These are phyloP conservation scores for Hirschfeldia incana DNA, from an alignment of 345 rosid species.

Conservation along the genomic window DNA sequence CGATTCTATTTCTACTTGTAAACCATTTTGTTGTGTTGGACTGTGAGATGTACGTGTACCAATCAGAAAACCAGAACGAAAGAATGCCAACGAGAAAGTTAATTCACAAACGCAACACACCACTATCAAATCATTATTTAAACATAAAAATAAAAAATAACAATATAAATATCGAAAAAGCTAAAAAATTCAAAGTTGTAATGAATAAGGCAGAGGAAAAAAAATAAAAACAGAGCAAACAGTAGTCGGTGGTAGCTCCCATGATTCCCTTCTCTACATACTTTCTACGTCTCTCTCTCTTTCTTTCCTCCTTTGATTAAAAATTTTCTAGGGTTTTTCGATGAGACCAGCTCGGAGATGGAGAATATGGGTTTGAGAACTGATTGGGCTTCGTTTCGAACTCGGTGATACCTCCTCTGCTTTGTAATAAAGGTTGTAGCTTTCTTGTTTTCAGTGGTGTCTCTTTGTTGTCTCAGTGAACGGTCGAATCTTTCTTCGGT, in stretches of 20 bases:
- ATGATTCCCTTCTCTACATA: conserved; percentile 37
- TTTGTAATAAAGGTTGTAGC: conserved; percentile 24
- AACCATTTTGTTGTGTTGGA: conserved; percentile 6
- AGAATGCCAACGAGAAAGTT: conserved; percentile 43
- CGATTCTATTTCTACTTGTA: not conserved
- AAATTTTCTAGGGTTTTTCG: conserved; percentile 10
- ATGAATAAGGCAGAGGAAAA: conserved; percentile 31
- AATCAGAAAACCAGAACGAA: conserved; percentile 2
- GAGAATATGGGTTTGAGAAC: conserved; percentile 39
- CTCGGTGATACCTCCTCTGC: conserved; percentile 22
- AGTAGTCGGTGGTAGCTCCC: conserved; percentile 30
- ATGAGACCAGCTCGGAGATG: conserved; percentile 26
- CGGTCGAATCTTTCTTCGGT: conserved; percentile 53
- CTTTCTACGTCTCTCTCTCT: conserved; percentile 24
- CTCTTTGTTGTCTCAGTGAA: not conserved
- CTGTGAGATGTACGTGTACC: conserved; percentile 23
- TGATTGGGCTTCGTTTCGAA: conserved; percentile 34
- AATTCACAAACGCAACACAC: conserved; percentile 31
- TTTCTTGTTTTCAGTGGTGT: conserved; percentile 22
- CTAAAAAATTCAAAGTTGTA: conserved; percentile 33
- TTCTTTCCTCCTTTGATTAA: conserved; percentile 17
- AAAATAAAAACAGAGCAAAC: not conserved
- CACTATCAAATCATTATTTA: conserved; percentile 33
- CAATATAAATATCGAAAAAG: not conserved
- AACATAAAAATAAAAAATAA: not conserved